A percentile compares a stretch with the other conserved stretches of the same genome.
These are phyloP conservation scores for Capsicum chinense DNA, from an alignment of 257 asterid species.

Conservation along the genomic window DNA sequence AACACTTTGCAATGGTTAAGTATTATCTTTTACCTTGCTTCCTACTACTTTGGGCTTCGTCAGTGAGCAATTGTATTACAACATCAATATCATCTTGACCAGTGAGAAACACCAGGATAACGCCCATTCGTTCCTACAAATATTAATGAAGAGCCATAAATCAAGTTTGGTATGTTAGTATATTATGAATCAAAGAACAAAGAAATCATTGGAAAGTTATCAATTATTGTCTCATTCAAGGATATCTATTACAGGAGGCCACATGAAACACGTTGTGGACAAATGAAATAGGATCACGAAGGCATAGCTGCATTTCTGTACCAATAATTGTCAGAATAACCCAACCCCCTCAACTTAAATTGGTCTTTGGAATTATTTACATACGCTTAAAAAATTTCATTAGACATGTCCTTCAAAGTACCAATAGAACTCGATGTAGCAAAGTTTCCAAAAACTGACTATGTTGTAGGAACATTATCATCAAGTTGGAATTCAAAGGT, in stretches of 20 bases:
- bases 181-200: too few species aligned
- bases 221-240: not conserved
- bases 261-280: not conserved
- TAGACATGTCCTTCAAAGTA: not conserved
- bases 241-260: not conserved
- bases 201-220: too few species aligned
- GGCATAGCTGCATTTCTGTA: slow-evolving; percentile 24
- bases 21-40: too few species aligned
- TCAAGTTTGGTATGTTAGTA: too few species aligned
- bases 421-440: not conserved
- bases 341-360: not conserved
- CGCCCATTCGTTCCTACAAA: too few species aligned
- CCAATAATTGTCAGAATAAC: slow-evolving; percentile 5
- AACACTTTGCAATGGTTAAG: too few species aligned
- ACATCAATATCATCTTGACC: too few species aligned
- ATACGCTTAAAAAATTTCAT: not conserved
- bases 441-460: not conserved
- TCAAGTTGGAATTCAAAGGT: not conserved
- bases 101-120: too few species aligned
- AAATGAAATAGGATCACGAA: not conserved
- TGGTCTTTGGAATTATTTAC: not conserved
- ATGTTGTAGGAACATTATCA: not conserved
- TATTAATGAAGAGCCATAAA: too few species aligned
- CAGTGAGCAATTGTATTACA: too few species aligned
- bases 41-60: too few species aligned